Percentiles rank a stretch among this genome's conserved stretches.
Evolutionary conservation across 805 yeast species (phyloP).

Genomic region (Danielia oregonensis): DNA sequence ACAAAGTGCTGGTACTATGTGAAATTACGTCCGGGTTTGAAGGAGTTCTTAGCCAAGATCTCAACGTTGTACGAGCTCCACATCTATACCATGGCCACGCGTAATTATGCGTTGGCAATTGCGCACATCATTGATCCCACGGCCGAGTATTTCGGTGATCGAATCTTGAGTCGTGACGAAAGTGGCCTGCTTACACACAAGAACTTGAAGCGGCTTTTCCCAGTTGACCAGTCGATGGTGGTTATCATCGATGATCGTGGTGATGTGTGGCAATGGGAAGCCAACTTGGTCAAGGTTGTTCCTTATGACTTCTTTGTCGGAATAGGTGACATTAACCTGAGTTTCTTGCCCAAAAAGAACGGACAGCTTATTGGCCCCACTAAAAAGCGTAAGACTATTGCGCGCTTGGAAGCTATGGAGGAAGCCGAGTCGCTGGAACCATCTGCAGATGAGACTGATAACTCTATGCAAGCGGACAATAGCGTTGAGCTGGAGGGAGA

Average conservation of each 20-base stretch:
- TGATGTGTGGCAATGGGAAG: slow-evolving; percentile 98
- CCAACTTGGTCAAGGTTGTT: slow-evolving; percentile 83
- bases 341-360: slow-evolving; percentile 80
- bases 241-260: slow-evolving; percentile 96
- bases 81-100: slow-evolving; percentile 96
- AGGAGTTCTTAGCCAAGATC: slow-evolving; percentile 64
- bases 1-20: slow-evolving; percentile 85
- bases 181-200: slow-evolving; percentile 91
- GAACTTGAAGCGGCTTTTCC: slow-evolving; percentile 81
- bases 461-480: slow-evolving; percentile 1
- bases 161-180: slow-evolving; percentile 90
- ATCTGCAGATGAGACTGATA: not conserved
- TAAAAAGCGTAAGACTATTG: slow-evolving; percentile 55
- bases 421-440: slow-evolving; percentile 18
- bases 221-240: slow-evolving; percentile 95
- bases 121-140: slow-evolving; percentile 90
- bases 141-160: slow-evolving; percentile 81
- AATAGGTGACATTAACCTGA: slow-evolving; percentile 93
- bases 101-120: slow-evolving; percentile 86
- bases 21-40: slow-evolving; percentile 83
- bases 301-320: slow-evolving; percentile 97
- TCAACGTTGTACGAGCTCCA: slow-evolving; percentile 79
- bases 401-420: slow-evolving; percentile 46
- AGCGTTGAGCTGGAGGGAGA: slow-evolving; percentile 34
- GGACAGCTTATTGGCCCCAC: slow-evolving; percentile 57